These are phyloP conservation scores for Naganishia onofrii DNA, from an alignment of 768 basidiomycete species.

Conservation along the genomic window DNA sequence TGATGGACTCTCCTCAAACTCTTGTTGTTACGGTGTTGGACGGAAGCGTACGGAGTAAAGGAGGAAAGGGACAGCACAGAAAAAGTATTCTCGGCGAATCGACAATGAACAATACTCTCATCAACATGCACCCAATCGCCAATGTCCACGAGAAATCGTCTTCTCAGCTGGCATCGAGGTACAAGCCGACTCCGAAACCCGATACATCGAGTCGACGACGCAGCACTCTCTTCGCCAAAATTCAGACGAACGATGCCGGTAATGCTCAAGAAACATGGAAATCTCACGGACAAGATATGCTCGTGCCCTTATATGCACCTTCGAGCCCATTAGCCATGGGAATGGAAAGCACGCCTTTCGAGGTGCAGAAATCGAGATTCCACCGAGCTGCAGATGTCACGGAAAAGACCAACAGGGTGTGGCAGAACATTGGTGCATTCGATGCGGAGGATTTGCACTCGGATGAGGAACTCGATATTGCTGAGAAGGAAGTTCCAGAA, in stretches of 20 bases:
- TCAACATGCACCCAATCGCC: neutral
- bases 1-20: constrained; percentile 12
- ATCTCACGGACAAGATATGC: neutral
- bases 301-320: constrained; percentile 10
- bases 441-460: constrained; percentile 4
- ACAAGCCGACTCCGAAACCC: constrained; percentile 24
- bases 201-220: constrained; percentile 11
- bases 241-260: neutral
- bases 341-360: constrained; percentile 14
- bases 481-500: neutral
- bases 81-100: constrained; percentile 18
- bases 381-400: neutral
- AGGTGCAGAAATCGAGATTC: neutral
- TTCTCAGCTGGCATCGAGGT: constrained; percentile 12
- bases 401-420: neutral
- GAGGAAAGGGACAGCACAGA: constrained; percentile 3
- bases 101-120: no score
- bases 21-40: neutral
- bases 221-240: constrained; percentile 9
- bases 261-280: neutral
- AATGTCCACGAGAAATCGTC: neutral
- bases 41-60: constrained; percentile 1
- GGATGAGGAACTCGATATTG: neutral
- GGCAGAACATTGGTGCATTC: neutral
- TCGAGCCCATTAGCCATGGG: constrained; percentile 1